These are phyloP conservation scores for Cryptococcus jaspeensis DNA, from an alignment of 1,284 basidiomycete species.

Conservation along the genomic window DNA sequence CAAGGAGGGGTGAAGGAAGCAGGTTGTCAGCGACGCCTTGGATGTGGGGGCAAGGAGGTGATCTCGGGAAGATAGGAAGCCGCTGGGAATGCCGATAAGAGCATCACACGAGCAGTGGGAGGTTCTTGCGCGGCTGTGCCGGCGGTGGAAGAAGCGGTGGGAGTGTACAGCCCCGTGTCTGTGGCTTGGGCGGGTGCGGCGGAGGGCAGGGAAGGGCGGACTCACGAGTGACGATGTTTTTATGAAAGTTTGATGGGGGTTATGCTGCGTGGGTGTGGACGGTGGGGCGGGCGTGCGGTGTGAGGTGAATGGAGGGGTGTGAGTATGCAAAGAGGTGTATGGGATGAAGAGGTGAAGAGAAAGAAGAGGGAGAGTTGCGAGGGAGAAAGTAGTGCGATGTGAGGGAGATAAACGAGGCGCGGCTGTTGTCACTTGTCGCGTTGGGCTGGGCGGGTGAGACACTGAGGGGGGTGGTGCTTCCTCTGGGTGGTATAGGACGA, in stretches of 20 bases:
- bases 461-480: too few species aligned
- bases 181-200: neutral
- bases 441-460: too few species aligned
- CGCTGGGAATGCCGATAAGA: too few species aligned
- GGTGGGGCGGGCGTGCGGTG: neutral
- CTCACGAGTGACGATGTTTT: constrained; percentile 1
- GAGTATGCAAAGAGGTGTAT: neutral
- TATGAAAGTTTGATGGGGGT: too few species aligned
- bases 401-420: neutral
- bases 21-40: constrained; percentile 7
- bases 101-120: too few species aligned
- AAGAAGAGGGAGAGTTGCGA: too few species aligned
- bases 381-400: neutral
- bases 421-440: constrained; percentile 2
- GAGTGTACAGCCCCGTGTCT: neutral
- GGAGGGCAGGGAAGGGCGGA: constrained; percentile 1
- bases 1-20: constrained; percentile 5
- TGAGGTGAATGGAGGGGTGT: neutral
- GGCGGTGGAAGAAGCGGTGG: too few species aligned
- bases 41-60: neutral
- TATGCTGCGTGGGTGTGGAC: neutral
- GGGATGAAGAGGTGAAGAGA: neutral
- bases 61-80: neutral
- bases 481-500: too few species aligned
- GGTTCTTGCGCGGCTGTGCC: too few species aligned